These are phyloP conservation scores for Brassica juncea DNA, from an alignment of 345 rosid genomes.

Conservation along the genomic window DNA sequence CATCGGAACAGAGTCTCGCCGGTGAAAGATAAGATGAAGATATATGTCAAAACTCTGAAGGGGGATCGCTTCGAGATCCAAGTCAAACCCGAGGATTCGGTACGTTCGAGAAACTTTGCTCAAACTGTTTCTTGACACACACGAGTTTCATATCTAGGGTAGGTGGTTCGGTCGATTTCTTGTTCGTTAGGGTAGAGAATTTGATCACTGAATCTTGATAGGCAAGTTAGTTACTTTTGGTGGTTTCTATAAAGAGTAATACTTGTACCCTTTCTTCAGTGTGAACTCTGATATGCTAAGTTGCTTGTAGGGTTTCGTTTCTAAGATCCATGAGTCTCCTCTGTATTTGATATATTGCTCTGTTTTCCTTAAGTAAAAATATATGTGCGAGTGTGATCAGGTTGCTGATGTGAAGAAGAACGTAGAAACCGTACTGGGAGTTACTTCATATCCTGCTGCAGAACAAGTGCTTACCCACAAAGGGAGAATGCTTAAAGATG, in stretches of 20 bases:
- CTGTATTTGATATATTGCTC: neutral
- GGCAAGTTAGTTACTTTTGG: too few relatives aligned
- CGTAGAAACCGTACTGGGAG: slow-evolving; percentile 63
- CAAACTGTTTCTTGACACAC: neutral
- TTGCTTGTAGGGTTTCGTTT: neutral
- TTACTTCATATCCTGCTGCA: slow-evolving; percentile 43
- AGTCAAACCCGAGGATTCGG: slow-evolving; percentile 45
- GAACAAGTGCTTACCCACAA: slow-evolving; percentile 71
- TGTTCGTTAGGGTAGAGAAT: neutral
- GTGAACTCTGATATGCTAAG: too few relatives aligned
- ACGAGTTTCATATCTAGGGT: neutral
- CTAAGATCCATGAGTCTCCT: neutral
- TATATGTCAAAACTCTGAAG: slow-evolving; percentile 44
- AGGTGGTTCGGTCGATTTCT: neutral
- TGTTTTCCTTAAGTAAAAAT: neutral
- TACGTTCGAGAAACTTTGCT: slow-evolving; percentile 5
- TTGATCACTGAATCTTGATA: neutral
- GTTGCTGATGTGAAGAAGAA: slow-evolving; percentile 64
- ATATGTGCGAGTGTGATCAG: slow-evolving; percentile 33
- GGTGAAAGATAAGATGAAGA: slow-evolving; percentile 37
- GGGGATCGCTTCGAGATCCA: slow-evolving; percentile 49
- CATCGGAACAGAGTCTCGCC: neutral
- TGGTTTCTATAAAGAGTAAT: too few relatives aligned
- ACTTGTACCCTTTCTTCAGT: too few relatives aligned
- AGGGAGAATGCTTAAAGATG: slow-evolving; percentile 70